Evolutionary conservation across 768 basidiomycete genomes (phyloP).

Genomic region (Termitomyces sp.): DNA sequence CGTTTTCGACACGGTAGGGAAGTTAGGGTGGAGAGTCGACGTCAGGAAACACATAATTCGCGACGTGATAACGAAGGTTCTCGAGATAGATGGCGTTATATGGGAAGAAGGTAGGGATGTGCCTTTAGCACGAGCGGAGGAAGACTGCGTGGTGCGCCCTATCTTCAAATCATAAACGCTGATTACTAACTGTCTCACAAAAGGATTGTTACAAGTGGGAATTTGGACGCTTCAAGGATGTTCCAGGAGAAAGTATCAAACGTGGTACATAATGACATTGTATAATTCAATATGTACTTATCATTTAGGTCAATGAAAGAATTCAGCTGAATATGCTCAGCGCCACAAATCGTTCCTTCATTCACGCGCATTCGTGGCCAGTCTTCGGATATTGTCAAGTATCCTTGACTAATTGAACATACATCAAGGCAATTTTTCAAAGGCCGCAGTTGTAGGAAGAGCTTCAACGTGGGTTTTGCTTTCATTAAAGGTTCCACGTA

Average conservation of each 20-base stretch:
- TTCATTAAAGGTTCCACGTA: not conserved
- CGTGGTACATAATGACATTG: not conserved
- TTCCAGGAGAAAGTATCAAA: not conserved
- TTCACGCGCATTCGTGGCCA: not conserved
- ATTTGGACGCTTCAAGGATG: slow-evolving; percentile 9
- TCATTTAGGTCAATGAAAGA: not conserved
- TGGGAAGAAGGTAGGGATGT: slow-evolving; percentile 45
- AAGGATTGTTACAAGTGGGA: slow-evolving; percentile 15
- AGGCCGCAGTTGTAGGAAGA: not conserved
- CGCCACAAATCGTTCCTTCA: not conserved
- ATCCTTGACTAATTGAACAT: not conserved
- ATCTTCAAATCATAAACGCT: not conserved
- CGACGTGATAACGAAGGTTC: slow-evolving; percentile 58
- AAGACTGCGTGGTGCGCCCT: slow-evolving; percentile 10
- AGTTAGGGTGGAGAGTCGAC: slow-evolving; percentile 78
- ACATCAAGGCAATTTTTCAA: not conserved
- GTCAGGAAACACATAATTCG: slow-evolving; percentile 71
- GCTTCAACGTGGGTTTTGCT: not conserved
- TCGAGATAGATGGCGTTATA: slow-evolving; percentile 43
- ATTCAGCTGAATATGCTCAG: not conserved
- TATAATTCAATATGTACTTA: not conserved
- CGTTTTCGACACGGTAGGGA: slow-evolving; percentile 81
- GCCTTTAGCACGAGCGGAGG: slow-evolving; percentile 10
- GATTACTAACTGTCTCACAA: not conserved
- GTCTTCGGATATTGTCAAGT: not conserved